Evolutionary conservation across 805 yeast genomes (phyloP).

Genomic region (Yarrowia sp.): DNA sequence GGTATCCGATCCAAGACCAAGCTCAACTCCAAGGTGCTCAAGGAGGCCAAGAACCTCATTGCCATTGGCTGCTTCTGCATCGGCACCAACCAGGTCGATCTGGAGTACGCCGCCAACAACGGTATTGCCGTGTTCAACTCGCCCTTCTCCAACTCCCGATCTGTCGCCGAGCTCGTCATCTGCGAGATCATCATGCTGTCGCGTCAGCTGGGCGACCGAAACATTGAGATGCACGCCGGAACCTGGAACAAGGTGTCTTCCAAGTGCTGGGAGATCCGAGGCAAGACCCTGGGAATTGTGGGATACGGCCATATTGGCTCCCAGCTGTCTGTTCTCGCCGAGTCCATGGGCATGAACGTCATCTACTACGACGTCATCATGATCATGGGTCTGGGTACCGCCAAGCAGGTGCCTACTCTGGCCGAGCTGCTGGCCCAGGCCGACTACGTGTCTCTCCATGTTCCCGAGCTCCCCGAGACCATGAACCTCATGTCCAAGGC

Average conservation of each 20-base stretch:
- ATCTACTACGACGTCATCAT: conserved; percentile 88
- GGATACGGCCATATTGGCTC: conserved; percentile 99
- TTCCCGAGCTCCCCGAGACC: conserved; percentile 93
- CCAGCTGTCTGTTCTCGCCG: conserved; percentile 95
- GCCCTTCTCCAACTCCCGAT: conserved; percentile 97
- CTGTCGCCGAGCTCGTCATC: conserved; percentile 96
- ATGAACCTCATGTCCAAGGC: conserved; percentile 86
- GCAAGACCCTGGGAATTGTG: conserved; percentile 94
- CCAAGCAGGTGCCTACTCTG: conserved; percentile 86
- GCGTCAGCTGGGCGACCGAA: conserved; percentile 96
- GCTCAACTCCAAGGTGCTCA: conserved; percentile 76
- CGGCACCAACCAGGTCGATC: conserved; percentile 97
- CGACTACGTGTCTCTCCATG: conserved; percentile 92
- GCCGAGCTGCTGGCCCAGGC: conserved; percentile 80
- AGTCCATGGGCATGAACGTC: conserved; percentile 97
- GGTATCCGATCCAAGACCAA: conserved; percentile 98
- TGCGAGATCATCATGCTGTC: conserved; percentile 94
- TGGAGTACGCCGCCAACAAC: conserved; percentile 85
- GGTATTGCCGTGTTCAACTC: conserved; percentile 98
- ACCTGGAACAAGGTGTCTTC: conserved; percentile 96
- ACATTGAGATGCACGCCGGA: conserved; percentile 93
- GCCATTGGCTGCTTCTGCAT: conserved; percentile 98
- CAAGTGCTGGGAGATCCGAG: conserved; percentile 99
- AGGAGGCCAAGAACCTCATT: conserved; percentile 87
- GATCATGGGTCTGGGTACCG: conserved; percentile 97